phyloP scores from a whole-genome alignment of 192 early-diverging fungal genomes.

The Coemansia sp. region DNA sequence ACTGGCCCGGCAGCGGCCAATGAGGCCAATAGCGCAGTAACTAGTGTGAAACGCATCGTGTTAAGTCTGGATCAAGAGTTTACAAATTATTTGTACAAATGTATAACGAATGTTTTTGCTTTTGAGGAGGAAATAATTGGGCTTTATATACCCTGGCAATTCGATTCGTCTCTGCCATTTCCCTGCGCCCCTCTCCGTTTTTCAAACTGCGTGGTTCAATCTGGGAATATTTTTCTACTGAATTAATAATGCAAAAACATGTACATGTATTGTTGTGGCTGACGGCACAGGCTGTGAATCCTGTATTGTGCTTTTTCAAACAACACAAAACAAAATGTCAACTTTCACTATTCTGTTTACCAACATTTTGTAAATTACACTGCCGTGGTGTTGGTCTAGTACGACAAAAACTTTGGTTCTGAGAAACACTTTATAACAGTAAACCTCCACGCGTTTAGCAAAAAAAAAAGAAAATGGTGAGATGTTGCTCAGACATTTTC shows the following conservation, averaged over 20 bases:
- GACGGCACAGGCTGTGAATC: not conserved
- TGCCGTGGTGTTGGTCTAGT: no score
- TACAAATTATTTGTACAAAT: constrained; percentile 2
- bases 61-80: not conserved
- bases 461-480: not conserved
- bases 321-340: not conserved
- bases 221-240: not conserved
- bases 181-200: not conserved
- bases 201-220: constrained; percentile 9
- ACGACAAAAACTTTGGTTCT: no score
- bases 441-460: not conserved
- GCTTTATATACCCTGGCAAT: constrained; percentile 2
- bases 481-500: not conserved
- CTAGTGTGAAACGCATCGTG: constrained; percentile 27
- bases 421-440: no score
- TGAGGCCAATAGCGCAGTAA: constrained; percentile 12
- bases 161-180: not conserved
- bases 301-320: not conserved
- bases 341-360: no score
- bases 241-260: not conserved
- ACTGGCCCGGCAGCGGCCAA: not conserved
- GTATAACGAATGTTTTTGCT: not conserved
- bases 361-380: no score
- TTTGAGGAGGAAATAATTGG: not conserved
- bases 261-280: not conserved